These are phyloP conservation scores for Hsuehochloa calcarea DNA, from an alignment of 176 grass and related monocot genomes.

Conservation along the genomic window DNA sequence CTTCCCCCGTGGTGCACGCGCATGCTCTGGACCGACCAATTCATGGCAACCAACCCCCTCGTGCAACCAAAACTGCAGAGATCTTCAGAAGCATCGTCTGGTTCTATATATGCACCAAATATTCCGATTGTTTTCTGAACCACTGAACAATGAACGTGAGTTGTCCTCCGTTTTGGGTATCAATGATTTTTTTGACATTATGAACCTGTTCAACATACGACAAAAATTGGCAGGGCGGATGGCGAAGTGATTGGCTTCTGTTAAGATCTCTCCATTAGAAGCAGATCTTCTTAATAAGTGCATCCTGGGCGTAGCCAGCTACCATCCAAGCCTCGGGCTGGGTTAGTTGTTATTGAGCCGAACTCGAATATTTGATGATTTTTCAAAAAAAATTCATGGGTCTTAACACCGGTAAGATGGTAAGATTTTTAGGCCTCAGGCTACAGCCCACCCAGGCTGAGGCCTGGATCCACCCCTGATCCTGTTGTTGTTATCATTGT, in stretches of 20 bases:
- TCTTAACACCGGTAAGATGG: no score
- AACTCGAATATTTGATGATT: no score
- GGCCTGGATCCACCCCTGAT: no score
- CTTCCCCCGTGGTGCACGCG: background rate
- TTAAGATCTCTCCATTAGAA: conserved; percentile 29
- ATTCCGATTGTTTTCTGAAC: conserved; percentile 24
- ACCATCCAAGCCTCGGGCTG: no score
- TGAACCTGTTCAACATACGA: conserved; percentile 5
- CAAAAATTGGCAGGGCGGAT: background rate
- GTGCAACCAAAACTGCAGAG: conserved; percentile 38
- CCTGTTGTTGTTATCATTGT: background rate
- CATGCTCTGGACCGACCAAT: conserved; percentile 15
- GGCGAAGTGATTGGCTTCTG: background rate
- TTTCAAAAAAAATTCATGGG: no score
- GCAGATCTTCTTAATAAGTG: conserved; percentile 16
- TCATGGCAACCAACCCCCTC: conserved; percentile 38
- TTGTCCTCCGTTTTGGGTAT: conserved; percentile 2
- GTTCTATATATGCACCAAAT: background rate
- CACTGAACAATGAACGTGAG: conserved; percentile 20
- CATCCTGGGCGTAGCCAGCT: no score
- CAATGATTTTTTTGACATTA: conserved; percentile 24
- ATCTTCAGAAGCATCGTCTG: conserved; percentile 24
- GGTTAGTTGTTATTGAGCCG: no score
- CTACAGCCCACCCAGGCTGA: no score
- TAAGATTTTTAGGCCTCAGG: no score